Conservation (phyloP, 495 filamentous ascomycete species). For the Trichoderma gamsii region DNA sequence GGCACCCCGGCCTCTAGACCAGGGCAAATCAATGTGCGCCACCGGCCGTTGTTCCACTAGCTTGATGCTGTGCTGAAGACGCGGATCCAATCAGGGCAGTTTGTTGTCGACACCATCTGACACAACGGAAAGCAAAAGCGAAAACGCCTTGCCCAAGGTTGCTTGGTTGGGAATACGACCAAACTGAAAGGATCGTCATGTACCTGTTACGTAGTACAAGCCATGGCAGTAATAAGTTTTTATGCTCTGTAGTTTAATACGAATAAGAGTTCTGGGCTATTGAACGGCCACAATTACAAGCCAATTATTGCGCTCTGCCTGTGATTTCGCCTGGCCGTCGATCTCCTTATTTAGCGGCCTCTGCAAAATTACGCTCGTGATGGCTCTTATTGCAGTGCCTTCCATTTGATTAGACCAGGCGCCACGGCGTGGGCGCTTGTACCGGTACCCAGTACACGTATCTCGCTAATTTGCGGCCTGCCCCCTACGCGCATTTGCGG, state of each 20-base stretch:
- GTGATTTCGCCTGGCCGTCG: conserved; percentile 6
- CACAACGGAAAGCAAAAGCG: background rate
- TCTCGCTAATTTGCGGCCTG: too few species aligned
- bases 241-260: background rate
- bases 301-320: too few species aligned
- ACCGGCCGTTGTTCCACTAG: background rate
- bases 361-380: conserved; percentile 11
- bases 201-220: too few species aligned
- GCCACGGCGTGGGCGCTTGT: background rate
- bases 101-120: background rate
- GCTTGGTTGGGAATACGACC: background rate
- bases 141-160: background rate
- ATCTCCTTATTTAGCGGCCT: conserved; percentile 1
- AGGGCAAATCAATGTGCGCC: conserved; percentile 7
- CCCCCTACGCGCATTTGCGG: too few species aligned
- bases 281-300: background rate
- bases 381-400: conserved; percentile 5
- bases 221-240: too few species aligned
- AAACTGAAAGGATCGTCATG: too few species aligned
- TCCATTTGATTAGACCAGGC: background rate
- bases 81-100: background rate
- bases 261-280: background rate
- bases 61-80: background rate
- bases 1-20: background rate
- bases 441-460: background rate